These are phyloP conservation scores for Herpetomonas tarakana DNA, from an alignment of 208 protist species.

Conservation along the genomic window DNA sequence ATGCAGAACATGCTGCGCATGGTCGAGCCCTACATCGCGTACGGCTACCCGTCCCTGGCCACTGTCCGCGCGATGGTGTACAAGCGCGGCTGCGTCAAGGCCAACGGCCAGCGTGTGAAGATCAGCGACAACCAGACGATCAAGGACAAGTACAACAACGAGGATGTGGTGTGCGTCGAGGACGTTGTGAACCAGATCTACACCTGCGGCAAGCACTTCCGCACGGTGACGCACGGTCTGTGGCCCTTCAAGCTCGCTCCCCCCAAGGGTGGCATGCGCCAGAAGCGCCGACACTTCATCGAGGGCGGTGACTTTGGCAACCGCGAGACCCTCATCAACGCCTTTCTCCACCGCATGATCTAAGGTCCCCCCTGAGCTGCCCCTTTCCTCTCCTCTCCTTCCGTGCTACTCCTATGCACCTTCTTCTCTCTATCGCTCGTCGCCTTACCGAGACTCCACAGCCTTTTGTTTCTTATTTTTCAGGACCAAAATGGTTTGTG, in stretches of 20 bases:
- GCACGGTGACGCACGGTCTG: constrained; percentile 96
- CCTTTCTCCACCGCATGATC: constrained; percentile 97
- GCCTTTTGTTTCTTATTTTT: too few relatives aligned
- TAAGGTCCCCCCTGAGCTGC: constrained; percentile 50
- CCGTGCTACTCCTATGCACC: too few relatives aligned
- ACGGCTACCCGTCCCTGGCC: constrained; percentile 98
- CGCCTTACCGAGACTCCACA: too few relatives aligned
- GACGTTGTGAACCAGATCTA: constrained; percentile 99
- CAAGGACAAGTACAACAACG: constrained; percentile 93
- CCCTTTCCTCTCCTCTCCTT: too few relatives aligned
- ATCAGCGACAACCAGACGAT: constrained; percentile 97
- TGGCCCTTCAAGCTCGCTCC: constrained; percentile 99
- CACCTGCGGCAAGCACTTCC: constrained; percentile 99
- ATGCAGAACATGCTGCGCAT: constrained; percentile 99
- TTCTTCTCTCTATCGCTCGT: too few relatives aligned
- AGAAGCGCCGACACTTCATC: constrained; percentile 97
- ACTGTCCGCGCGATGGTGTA: constrained; percentile 98
- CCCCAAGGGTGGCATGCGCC: constrained; percentile 95
- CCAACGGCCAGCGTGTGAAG: constrained; percentile 97
- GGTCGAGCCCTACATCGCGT: constrained; percentile 99
- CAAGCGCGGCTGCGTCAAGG: constrained; percentile 98
- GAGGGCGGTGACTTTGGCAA: constrained; percentile 99
- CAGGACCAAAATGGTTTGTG: too few relatives aligned
- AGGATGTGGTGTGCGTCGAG: constrained; percentile 98
- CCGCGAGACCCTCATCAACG: constrained; percentile 99